A percentile compares a stretch with the other conserved stretches of the same genome.
Conservation (phyloP, 2,329 filamentous ascomycete species). For the Colletotrichum chrysophilum region DNA sequence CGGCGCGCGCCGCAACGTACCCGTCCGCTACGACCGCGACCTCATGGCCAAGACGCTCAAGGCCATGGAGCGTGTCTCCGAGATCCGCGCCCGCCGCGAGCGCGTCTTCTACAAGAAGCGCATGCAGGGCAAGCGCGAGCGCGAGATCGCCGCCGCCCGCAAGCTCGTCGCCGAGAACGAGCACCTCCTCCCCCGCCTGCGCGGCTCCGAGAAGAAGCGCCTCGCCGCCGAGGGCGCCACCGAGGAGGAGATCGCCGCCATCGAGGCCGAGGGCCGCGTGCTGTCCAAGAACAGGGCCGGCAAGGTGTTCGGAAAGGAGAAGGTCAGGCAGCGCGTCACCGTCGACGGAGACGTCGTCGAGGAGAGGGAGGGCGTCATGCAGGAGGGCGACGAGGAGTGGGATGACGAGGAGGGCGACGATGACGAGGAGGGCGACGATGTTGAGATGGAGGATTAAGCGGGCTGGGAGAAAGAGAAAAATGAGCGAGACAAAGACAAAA, state of each 20-base stretch:
- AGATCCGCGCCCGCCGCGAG: constrained; percentile 85
- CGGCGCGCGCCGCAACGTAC: constrained; percentile 90
- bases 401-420: constrained; percentile 22
- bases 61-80: constrained; percentile 88
- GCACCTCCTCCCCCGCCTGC: constrained; percentile 82
- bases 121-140: constrained; percentile 88
- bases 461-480: background rate
- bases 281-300: constrained; percentile 32
- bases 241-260: constrained; percentile 55
- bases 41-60: constrained; percentile 85
- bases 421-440: constrained; percentile 28
- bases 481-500: background rate
- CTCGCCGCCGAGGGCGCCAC: constrained; percentile 55
- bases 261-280: constrained; percentile 41
- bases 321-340: constrained; percentile 42
- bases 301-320: constrained; percentile 48
- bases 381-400: constrained; percentile 23
- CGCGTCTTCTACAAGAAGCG: constrained; percentile 92
- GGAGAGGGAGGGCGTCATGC: constrained; percentile 24
- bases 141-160: constrained; percentile 78
- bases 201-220: constrained; percentile 65
- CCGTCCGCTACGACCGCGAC: constrained; percentile 94
- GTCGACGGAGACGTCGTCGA: constrained; percentile 40
- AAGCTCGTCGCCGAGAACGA: constrained; percentile 91
- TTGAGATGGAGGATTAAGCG: constrained; percentile 36